phyloP scores from a whole-genome alignment of 257 asterid species.

The Gardenia jasminoides region DNA sequence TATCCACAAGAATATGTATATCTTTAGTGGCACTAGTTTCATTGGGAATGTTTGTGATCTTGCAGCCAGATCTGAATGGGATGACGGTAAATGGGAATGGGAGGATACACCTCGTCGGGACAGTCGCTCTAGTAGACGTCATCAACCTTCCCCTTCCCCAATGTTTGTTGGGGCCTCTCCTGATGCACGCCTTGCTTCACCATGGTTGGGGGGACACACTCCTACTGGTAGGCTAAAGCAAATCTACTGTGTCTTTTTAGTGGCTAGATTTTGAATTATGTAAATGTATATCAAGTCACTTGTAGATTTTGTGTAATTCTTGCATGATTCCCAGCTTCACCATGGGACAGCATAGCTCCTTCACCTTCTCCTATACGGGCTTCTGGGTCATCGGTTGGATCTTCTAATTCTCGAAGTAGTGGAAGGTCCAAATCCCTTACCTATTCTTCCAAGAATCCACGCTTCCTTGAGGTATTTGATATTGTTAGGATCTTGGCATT shows the following conservation, averaged over 20 bases:
- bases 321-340: constrained; percentile 49
- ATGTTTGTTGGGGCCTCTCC: constrained; percentile 86
- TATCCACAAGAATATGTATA: neutral
- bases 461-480: constrained; percentile 50
- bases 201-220: constrained; percentile 88
- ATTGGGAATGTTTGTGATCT: neutral
- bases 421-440: constrained; percentile 41
- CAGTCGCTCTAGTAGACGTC: constrained; percentile 46
- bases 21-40: neutral
- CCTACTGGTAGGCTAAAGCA: constrained; percentile 47
- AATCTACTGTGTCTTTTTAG: neutral
- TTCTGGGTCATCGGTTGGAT: constrained; percentile 72
- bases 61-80: constrained; percentile 95
- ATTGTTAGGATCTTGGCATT: neutral
- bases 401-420: constrained; percentile 67
- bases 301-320: neutral
- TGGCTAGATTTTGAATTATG: constrained; percentile 11
- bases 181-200: constrained; percentile 91
- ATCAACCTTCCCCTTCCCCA: constrained; percentile 81
- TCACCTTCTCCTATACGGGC: constrained; percentile 95
- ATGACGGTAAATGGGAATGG: constrained; percentile 98
- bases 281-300: constrained; percentile 13
- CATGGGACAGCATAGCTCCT: constrained; percentile 90
- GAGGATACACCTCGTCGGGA: constrained; percentile 75
- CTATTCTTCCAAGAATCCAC: constrained; percentile 36